Base-by-base conservation (phyloP, 441 rosid genomes). In the Erodium trifolium region DNA sequence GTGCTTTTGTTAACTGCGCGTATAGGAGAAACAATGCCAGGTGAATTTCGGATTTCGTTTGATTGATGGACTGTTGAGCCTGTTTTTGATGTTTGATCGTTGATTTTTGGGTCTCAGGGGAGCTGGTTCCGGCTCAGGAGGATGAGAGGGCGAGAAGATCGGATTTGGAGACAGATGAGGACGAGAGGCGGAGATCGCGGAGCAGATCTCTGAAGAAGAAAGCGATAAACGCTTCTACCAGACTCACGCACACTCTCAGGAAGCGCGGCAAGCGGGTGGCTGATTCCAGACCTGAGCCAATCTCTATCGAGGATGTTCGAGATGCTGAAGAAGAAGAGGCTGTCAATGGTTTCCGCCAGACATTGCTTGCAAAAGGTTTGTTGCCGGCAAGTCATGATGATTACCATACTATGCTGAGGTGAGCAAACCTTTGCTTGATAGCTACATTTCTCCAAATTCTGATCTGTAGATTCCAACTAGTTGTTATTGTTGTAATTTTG, bases 101-200 rank as follows among this genome's bases (percentile, higher is more conserved):
- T 7, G 17, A 19, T 63, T 41, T 18, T 51, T 7, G 4, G 66
- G 64, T 66, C 67, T 67, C 74, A 75, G 88, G 83, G 70, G 93
- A 85, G 77, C 63, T 75, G 23, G 64, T 76, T 75, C 75, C 64
- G 65, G 65, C 72, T 73, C 78, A 73, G 63, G 98, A 92, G 70
- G 99, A 92, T 82, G 90, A 85, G 80, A 92, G 93, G 73, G 98
- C 92, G 73, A 81, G 98, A 79, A 92, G 80, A 62, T 90, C 97
- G 13, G 99, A 94, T 80, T 88, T 94, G 68, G 99, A 94, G 81
- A 90, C 87, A 82, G 92, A 98, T 0, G 99, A 94, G 82, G 99
- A 94, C 67, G 99, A 94, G 82, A 88, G 96, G 62, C 62, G 99
- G 86, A 84, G 93, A 72, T 88, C 98, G 2, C 85, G 96, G 73